phyloP scores from a whole-genome alignment of 345 rosid genomes.

The Erucastrum elatum region DNA sequence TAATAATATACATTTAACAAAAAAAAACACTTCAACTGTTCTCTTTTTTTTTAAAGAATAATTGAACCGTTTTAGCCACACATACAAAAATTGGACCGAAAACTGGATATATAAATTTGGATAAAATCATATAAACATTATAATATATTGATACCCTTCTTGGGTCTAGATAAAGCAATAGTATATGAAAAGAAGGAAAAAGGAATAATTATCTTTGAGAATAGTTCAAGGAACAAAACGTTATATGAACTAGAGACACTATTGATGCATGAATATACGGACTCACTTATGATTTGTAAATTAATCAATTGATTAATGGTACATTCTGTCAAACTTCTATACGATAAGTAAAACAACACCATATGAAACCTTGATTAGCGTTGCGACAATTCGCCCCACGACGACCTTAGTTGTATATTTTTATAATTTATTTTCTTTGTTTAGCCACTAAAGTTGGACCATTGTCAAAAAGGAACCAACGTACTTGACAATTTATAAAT shows the following conservation, averaged over 20 bases:
- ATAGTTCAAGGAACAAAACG: constrained; percentile 41
- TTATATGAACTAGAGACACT: constrained; percentile 16
- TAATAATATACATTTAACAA: no score
- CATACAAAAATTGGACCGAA: neutral
- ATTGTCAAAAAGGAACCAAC: constrained; percentile 39
- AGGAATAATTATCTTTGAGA: constrained; percentile 43
- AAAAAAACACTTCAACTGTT: no score
- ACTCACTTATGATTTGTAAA: constrained; percentile 10
- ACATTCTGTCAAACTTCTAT: constrained; percentile 41
- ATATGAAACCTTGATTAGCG: constrained; percentile 50
- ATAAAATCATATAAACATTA: neutral
- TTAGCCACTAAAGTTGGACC: constrained; percentile 31
- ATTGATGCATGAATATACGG: constrained; percentile 19
- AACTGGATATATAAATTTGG: neutral
- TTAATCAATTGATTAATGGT: constrained; percentile 28
- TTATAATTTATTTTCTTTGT: constrained; percentile 31
- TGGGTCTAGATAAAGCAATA: constrained; percentile 26
- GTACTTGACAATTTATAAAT: constrained; percentile 23
- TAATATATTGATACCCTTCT: neutral
- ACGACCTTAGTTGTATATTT: constrained; percentile 39
- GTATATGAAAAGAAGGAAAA: constrained; percentile 21
- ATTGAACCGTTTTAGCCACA: neutral
- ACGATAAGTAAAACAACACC: constrained; percentile 38
- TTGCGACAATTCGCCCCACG: constrained; percentile 55
- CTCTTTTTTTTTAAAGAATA: neutral